Conservation (phyloP, 2,329 filamentous ascomycete species). For the Ophiostoma perfectum region DNA sequence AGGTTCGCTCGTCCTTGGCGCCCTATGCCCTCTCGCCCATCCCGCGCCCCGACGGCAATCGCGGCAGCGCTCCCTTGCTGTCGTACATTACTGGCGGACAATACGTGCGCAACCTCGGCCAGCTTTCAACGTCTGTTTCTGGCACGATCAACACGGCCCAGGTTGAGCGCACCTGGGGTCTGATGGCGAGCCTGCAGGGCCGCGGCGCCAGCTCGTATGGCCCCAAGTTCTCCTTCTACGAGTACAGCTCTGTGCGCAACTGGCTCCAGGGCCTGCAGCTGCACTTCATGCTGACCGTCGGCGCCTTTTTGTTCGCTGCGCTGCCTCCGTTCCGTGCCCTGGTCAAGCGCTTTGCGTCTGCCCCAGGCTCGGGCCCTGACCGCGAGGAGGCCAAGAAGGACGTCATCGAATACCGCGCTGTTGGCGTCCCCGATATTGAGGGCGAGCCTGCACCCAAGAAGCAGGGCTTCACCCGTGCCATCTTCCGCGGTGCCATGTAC, state of each 20-base stretch:
- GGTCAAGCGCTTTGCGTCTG: conserved; percentile 40
- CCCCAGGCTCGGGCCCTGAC: conserved; percentile 52
- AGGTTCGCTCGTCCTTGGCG: conserved; percentile 41
- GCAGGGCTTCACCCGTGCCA: conserved; percentile 51
- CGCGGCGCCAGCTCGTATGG: conserved; percentile 50
- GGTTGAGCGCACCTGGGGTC: conserved; percentile 59
- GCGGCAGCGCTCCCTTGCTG: conserved; percentile 36
- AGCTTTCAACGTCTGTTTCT: conserved; percentile 50
- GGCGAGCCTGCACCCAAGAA: conserved; percentile 34
- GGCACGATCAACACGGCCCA: conserved; percentile 47
- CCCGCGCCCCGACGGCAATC: conserved; percentile 37
- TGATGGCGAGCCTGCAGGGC: conserved; percentile 44
- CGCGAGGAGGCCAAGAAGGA: conserved; percentile 53
- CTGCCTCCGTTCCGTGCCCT: conserved; percentile 43
- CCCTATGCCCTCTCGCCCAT: conserved; percentile 57
- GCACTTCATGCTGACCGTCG: conserved; percentile 45
- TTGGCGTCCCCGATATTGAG: conserved; percentile 54
- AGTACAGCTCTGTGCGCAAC: conserved; percentile 49
- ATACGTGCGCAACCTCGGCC: conserved; percentile 48
- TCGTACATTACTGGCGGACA: conserved; percentile 47
- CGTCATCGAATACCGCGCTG: conserved; percentile 56
- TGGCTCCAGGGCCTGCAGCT: conserved; percentile 45
- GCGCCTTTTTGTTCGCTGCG: conserved; percentile 38
- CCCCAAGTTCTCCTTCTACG: conserved; percentile 53
- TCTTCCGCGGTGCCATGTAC: conserved; percentile 59